These are phyloP conservation scores for Ceratobasidium papillatum DNA, from an alignment of 1,284 basidiomycete genomes.

Conservation along the genomic window DNA sequence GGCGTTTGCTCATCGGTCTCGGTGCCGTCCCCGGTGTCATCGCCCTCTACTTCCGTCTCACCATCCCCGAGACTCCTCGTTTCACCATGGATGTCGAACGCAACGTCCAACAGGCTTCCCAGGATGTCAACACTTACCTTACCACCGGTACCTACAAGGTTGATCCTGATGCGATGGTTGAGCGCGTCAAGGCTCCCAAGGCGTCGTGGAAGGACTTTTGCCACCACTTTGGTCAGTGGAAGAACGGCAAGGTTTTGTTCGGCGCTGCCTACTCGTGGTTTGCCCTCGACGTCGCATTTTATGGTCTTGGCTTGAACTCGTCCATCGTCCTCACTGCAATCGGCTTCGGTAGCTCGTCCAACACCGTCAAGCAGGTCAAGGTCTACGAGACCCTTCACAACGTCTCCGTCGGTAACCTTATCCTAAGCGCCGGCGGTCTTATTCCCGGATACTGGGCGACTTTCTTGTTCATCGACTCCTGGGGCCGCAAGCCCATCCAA, in stretches of 20 bases:
- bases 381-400: constrained; percentile 53
- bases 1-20: constrained; percentile 59
- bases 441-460: constrained; percentile 80
- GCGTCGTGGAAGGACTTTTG: constrained; percentile 71
- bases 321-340: constrained; percentile 64
- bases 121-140: constrained; percentile 73
- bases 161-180: constrained; percentile 65
- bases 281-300: constrained; percentile 67
- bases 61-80: constrained; percentile 65
- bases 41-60: constrained; percentile 60
- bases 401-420: constrained; percentile 59
- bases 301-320: constrained; percentile 80
- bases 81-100: constrained; percentile 92
- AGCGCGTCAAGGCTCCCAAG: constrained; percentile 70
- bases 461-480: constrained; percentile 73
- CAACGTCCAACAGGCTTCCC: constrained; percentile 75
- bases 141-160: constrained; percentile 59
- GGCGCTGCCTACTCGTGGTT: constrained; percentile 74
- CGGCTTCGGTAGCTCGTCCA: constrained; percentile 55
- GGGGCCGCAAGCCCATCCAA: constrained; percentile 77
- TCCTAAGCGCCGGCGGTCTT: constrained; percentile 61
- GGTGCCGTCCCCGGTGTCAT: constrained; percentile 55
- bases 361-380: constrained; percentile 50
- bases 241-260: constrained; percentile 57
- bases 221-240: constrained; percentile 56